A percentile compares a stretch with the other conserved stretches of the same genome.
These are phyloP conservation scores for Gloeopeniophorella convolvens DNA, from an alignment of 768 basidiomycete species.

Conservation along the genomic window DNA sequence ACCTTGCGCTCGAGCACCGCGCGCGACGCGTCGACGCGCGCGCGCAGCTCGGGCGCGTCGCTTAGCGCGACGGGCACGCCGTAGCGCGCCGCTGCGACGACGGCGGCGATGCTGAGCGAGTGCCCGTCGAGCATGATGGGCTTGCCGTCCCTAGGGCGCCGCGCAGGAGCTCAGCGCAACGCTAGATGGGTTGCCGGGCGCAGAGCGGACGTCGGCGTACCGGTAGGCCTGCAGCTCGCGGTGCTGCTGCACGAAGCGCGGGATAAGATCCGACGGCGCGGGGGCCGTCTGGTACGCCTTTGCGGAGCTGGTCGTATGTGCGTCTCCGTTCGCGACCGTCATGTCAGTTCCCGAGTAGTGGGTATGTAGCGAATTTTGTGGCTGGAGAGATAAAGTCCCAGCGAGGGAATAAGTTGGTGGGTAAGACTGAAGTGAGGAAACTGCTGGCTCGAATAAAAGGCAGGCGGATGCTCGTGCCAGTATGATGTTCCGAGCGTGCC, in stretches of 20 bases:
- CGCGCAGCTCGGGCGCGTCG: conserved; percentile 39
- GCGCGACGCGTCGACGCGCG: conserved; percentile 55
- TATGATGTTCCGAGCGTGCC: too few relatives aligned
- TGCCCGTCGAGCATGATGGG: conserved; percentile 65
- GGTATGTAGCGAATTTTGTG: too few relatives aligned
- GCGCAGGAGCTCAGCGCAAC: conserved; percentile 3
- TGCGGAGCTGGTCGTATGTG: neutral
- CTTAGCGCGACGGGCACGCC: conserved; percentile 45
- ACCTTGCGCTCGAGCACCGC: conserved; percentile 62
- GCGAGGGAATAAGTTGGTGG: too few relatives aligned
- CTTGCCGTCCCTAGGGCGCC: conserved; percentile 45
- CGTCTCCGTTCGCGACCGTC: too few relatives aligned
- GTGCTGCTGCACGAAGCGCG: conserved; percentile 50
- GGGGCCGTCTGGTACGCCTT: neutral
- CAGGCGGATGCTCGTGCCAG: too few relatives aligned
- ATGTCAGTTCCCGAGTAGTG: too few relatives aligned
- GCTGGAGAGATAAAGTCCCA: too few relatives aligned
- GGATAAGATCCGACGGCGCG: conserved; percentile 35
- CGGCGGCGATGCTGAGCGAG: conserved; percentile 65
- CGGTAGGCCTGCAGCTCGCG: conserved; percentile 59
- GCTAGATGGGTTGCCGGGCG: neutral
- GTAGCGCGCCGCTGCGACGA: conserved; percentile 71
- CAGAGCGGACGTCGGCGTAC: conserved; percentile 36
- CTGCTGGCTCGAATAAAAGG: too few relatives aligned
- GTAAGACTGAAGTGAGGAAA: too few relatives aligned